Base-by-base conservation (phyloP, 768 basidiomycete genomes). In the Leccinum fibrillosum region DNA sequence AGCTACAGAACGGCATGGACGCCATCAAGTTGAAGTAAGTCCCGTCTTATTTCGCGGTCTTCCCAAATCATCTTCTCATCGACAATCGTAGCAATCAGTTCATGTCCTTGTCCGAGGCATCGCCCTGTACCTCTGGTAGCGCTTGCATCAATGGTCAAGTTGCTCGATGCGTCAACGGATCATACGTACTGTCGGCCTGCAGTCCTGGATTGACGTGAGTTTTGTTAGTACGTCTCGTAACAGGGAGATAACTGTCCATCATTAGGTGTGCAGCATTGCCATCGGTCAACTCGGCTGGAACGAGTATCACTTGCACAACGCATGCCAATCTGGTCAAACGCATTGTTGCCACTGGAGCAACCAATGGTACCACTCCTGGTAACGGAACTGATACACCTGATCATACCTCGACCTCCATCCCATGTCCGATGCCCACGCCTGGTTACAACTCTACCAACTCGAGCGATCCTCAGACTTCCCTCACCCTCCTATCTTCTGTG, bases 121-220 rank as follows among this genome's bases (percentile, higher is more conserved):
- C 77, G 12, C 76, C 78, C 57, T 74, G 73, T 39, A 66, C 62
- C 8, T 72, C 60, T 49, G 78, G 77, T 15, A 64, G 77, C 39
- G 82, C 83, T 8, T 88, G 86, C 62, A 68, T 84, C 10, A 68
- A 74, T 59, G 66, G 69, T 37, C 60, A 76, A 34, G 81, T 86
- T 57, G 84, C 85, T 1, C 83, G 82, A 59, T 87, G 86, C 64
- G 82, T 81, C 15, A 71, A 68, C 30, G 82, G 82, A 54, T 62
- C 66, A 52, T 78, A 75, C 52, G 67, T 73, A 49, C 52, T 28
- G 26, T 28, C 66, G 26, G 15, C 68, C 11, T 68, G 66, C 35
- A 25, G 30, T 34, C 2, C 68, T n/a, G 65, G 66, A 34, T 52
- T 60, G 32, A 47, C 28, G 66, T 69, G 53, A 49, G 66, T 60